A percentile compares a stretch with the other conserved stretches of the same genome.
phyloP scores from a whole-genome alignment of 345 rosid genomes.

The Populus nigra region DNA sequence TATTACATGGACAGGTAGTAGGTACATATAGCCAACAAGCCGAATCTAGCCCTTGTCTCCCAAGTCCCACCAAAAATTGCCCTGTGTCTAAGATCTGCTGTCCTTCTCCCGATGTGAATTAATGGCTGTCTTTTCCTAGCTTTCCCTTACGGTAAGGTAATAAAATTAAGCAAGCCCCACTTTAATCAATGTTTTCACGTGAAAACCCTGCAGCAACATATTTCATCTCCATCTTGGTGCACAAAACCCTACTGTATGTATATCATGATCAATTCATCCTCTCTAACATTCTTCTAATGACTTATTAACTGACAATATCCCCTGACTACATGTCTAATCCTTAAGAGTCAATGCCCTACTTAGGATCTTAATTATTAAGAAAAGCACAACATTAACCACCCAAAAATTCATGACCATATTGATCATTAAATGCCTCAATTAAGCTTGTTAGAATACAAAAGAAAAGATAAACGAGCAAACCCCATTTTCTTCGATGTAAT shows the following conservation, averaged over 20 bases:
- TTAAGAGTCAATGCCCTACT: no score
- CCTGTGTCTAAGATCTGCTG: neutral
- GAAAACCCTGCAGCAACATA: slow-evolving; percentile 24
- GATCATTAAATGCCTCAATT: neutral
- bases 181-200: slow-evolving; percentile 19
- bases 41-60: neutral
- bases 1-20: neutral
- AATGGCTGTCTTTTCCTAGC: slow-evolving; percentile 4
- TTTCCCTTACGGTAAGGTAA: neutral
- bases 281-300: no score
- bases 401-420: neutral
- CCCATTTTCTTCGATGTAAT: neutral
- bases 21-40: neutral
- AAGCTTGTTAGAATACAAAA: neutral
- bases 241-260: neutral
- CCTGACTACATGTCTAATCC: no score
- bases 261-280: no score
- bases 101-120: slow-evolving; percentile 26
- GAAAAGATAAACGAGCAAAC: neutral
- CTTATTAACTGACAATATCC: no score
- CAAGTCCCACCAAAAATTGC: slow-evolving; percentile 10
- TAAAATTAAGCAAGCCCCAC: neutral
- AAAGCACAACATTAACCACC: no score
- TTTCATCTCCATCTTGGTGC: neutral
- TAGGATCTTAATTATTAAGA: no score